Conservation (phyloP, 2,329 filamentous ascomycete species). For the Talaromyces funiculosus region DNA sequence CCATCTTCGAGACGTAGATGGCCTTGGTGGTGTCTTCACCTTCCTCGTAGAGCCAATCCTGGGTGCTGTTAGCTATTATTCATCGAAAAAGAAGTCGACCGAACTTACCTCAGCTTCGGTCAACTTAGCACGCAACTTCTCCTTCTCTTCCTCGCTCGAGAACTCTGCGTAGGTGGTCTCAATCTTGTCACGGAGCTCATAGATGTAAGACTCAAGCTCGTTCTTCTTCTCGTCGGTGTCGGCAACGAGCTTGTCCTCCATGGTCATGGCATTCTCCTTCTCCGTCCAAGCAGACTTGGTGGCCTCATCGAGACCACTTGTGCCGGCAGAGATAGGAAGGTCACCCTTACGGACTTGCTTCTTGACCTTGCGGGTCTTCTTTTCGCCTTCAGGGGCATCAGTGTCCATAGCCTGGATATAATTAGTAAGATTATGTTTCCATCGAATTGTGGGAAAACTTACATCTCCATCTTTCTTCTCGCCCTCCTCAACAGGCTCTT, state of each 20-base stretch:
- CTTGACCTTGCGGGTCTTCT: conserved; percentile 93
- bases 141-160: conserved; percentile 86
- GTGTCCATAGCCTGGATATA: conserved; percentile 73
- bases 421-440: conserved; percentile 17
- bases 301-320: conserved; percentile 67
- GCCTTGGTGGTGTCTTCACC: conserved; percentile 93
- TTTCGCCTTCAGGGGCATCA: conserved; percentile 62
- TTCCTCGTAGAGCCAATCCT: conserved; percentile 99
- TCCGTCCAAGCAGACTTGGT: conserved; percentile 66
- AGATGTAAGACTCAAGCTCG: conserved; percentile 95
- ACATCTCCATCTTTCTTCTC: conserved; percentile 57
- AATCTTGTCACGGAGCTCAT: conserved; percentile 92
- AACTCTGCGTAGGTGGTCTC: conserved; percentile 88
- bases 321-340: conserved; percentile 77
- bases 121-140: conserved; percentile 76
- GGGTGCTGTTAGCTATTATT: not conserved
- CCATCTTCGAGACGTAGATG: conserved; percentile 88
- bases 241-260: conserved; percentile 96
- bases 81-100: not conserved
- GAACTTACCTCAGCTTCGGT: conserved; percentile 74
- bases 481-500: conserved; percentile 76
- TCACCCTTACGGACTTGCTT: conserved; percentile 99
- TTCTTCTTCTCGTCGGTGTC: conserved; percentile 99
- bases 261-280: conserved; percentile 84
- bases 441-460: conserved; percentile 22